phyloP scores from a whole-genome alignment of 768 basidiomycete species.

The Suillus luteus region DNA sequence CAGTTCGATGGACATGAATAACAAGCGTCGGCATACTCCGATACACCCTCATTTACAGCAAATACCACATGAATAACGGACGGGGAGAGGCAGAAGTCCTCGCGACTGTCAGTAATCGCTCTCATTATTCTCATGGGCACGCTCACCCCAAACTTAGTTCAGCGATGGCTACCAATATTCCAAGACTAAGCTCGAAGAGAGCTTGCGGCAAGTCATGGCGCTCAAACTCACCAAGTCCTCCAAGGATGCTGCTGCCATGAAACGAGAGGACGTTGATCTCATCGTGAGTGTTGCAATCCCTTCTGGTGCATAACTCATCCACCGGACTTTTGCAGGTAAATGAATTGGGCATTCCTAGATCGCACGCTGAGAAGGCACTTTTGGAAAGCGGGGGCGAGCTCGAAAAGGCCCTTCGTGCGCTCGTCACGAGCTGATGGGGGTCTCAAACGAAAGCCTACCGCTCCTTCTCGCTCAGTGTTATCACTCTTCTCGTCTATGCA shows the following conservation, averaged over 20 bases:
- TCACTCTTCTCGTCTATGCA: neutral
- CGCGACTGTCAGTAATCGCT: constrained; percentile 9
- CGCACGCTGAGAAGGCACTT: constrained; percentile 33
- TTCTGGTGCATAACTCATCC: neutral
- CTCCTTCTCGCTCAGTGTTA: neutral
- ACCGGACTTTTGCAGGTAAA: constrained; percentile 22
- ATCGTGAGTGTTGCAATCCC: constrained; percentile 23
- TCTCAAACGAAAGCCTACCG: neutral
- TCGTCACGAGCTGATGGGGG: constrained; percentile 25
- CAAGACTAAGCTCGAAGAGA: constrained; percentile 35
- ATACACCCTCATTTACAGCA: neutral
- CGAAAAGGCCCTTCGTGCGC: constrained; percentile 27
- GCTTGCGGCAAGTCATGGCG: constrained; percentile 51
- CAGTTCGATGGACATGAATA: constrained; percentile 88
- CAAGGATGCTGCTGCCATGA: constrained; percentile 24
- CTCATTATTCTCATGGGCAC: neutral
- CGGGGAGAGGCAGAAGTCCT: constrained; percentile 23
- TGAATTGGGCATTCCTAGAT: constrained; percentile 31
- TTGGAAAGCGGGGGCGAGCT: constrained; percentile 34
- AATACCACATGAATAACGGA: constrained; percentile 14
- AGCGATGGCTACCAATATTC: constrained; percentile 50
- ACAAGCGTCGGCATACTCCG: constrained; percentile 2
- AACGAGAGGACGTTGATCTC: constrained; percentile 31
- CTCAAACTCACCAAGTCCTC: constrained; percentile 56
- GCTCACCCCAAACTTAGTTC: constrained; percentile 44